Conservation (phyloP, 2,329 filamentous ascomycete species). For the Sclerotinia borealis region DNA sequence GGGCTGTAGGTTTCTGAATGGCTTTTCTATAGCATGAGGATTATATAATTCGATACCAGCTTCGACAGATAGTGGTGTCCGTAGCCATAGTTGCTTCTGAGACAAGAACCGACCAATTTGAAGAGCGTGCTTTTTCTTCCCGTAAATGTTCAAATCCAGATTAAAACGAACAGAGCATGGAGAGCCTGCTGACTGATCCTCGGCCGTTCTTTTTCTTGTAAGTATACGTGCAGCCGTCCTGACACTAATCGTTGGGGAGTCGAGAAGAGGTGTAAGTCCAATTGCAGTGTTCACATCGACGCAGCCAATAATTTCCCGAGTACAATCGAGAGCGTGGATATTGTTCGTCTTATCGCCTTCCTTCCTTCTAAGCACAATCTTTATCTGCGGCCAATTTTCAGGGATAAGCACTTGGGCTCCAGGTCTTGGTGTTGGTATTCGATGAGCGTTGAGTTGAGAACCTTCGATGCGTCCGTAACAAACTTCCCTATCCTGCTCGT, state of each 20-base stretch:
- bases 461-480: conserved; percentile 74
- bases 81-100: conserved; percentile 60
- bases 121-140: conserved; percentile 58
- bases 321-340: conserved; percentile 70
- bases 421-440: conserved; percentile 64
- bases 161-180: conserved; percentile 54
- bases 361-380: conserved; percentile 59
- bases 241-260: conserved; percentile 53
- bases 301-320: conserved; percentile 65
- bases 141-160: conserved; percentile 73
- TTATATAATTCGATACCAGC: conserved; percentile 68
- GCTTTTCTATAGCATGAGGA: conserved; percentile 49
- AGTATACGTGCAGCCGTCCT: conserved; percentile 67
- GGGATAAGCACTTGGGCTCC: conserved; percentile 51
- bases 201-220: conserved; percentile 53
- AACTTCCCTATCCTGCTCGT: conserved; percentile 63
- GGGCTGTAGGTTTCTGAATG: conserved; percentile 21
- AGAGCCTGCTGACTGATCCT: conserved; percentile 57
- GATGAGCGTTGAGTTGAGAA: conserved; percentile 58
- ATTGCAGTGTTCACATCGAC: conserved; percentile 62
- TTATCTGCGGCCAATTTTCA: conserved; percentile 65
- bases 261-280: conserved; percentile 67
- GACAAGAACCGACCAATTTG: conserved; percentile 63
- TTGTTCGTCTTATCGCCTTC: conserved; percentile 48
- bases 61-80: conserved; percentile 59